Base-by-base conservation (phyloP, 2,329 filamentous ascomycete genomes). In the Arthrobotrys sinensis region DNA sequence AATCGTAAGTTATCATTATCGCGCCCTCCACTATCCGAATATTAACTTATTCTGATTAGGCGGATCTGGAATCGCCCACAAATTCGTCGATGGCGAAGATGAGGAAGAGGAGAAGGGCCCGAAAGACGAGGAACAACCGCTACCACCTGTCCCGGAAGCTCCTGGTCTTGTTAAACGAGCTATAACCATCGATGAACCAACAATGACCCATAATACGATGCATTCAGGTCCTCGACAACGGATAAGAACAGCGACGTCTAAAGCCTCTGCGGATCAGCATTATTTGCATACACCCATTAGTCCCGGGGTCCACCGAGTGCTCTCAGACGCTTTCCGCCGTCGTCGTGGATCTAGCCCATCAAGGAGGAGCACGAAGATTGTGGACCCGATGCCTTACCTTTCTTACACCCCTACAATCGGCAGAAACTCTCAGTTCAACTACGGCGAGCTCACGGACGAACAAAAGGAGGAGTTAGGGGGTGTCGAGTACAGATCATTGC, bases 391-490 rank as follows among this genome's bases (percentile, higher is more conserved):
- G 86, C 96, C 96, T 0, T 99, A 99, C 84, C 88, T 99, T 64
- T 97, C 93, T 84, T 98, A 93, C 89, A 91, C 94, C 76, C 93
- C 96, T 1, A 99, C 96, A 0, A 89, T 97, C 67, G 95, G 92
- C 24, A 90, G 96, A 80, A 99, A 99, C 84, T 98, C 95, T 10
- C 91, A 93, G 43, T 99, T 98, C 82, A 88, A 96, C 11, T 75
- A 64, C 45, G 68, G 63, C 24, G 93, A 94, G 81, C 85, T 99
- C 80, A 93, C 92, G 0, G 92, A 97, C 81, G 93, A 96, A 80
- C 94, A 99, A 84, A 90, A 96, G 80, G 94, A 99, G 83, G 96
- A 99, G 84, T 86, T 99, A 1, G 96, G 96, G 10, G 96, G 96
- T 19, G 97, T 99, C 80, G 96, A 99, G 84, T 99, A 99, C 83